phyloP scores from a whole-genome alignment of 2,329 filamentous ascomycete genomes.

The Bipolaris cookei region DNA sequence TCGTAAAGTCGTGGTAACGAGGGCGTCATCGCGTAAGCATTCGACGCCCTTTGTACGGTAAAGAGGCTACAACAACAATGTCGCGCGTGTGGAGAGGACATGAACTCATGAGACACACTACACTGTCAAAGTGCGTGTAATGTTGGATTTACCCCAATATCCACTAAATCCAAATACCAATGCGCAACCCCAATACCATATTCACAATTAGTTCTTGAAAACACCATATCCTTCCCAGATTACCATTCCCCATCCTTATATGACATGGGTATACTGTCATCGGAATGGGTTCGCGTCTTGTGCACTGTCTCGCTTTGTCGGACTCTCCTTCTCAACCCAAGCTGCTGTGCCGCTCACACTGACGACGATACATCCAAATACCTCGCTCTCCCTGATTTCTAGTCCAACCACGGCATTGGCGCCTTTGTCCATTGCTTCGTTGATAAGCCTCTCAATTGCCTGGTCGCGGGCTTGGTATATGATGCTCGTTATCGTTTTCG shows the following conservation, averaged over 20 bases:
- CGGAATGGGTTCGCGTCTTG: conserved; percentile 23
- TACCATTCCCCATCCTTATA: neutral
- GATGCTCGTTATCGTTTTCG: conserved; percentile 40
- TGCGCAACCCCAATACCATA: neutral
- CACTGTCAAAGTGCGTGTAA: neutral
- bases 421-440: conserved; percentile 41
- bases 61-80: neutral
- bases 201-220: neutral
- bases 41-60: neutral
- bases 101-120: neutral
- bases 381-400: conserved; percentile 41
- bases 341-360: conserved; percentile 43
- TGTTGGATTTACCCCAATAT: neutral
- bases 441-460: conserved; percentile 44
- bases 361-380: conserved; percentile 44
- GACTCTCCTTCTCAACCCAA: conserved; percentile 35
- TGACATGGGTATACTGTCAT: neutral
- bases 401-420: conserved; percentile 44
- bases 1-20: neutral
- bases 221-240: neutral
- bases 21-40: neutral
- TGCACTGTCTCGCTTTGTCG: conserved; percentile 30
- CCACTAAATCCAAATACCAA: conserved; percentile 1
- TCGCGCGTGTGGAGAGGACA: neutral
- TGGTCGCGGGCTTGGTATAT: conserved; percentile 44